Conservation (phyloP, 140 eudicot genomes). For the Flaveria floridana region DNA sequence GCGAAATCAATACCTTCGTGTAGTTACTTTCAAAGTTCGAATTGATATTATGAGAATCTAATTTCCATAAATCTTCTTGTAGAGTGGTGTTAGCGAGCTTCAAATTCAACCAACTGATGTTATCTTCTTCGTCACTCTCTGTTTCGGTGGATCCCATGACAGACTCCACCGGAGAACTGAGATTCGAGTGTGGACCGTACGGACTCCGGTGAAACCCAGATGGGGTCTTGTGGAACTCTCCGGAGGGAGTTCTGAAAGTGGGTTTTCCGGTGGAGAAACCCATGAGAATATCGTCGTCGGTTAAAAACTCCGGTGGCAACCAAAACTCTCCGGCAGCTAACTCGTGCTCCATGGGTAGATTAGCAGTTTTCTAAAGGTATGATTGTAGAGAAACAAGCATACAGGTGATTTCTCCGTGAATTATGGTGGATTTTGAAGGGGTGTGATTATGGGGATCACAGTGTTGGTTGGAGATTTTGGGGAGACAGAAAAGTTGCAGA, state of each 20-base stretch:
- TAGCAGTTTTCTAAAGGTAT: not conserved
- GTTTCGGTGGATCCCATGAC: conserved; percentile 66
- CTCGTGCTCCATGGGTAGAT: conserved; percentile 52
- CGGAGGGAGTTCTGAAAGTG: not conserved
- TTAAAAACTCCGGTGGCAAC: conserved; percentile 77
- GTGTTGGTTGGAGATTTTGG: conserved; percentile 18
- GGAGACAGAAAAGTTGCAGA: conserved; percentile 17
- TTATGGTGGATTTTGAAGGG: too few relatives aligned
- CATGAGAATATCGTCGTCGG: conserved; percentile 59
- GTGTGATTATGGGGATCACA: conserved; percentile 28
- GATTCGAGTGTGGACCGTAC: conserved; percentile 40
- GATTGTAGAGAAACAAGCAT: not conserved
- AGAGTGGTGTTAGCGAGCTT: conserved; percentile 37
- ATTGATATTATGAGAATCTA: conserved; percentile 16
- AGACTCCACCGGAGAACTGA: conserved; percentile 70
- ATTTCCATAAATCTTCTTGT: conserved; percentile 36
- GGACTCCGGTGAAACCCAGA: conserved; percentile 12
- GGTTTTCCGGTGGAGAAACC: conserved; percentile 33
- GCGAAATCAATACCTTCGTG: conserved; percentile 38
- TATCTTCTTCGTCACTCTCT: conserved; percentile 83
- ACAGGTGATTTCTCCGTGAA: too few relatives aligned
- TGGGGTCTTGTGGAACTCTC: not conserved
- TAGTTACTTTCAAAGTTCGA: conserved; percentile 14
- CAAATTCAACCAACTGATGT: conserved; percentile 42
- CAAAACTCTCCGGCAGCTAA: conserved; percentile 72